Evolutionary conservation across 1,139 yeast species (phyloP), one percentile per base, ranked within the genome.

Genomic region (Kazachstania sp.): DNA sequence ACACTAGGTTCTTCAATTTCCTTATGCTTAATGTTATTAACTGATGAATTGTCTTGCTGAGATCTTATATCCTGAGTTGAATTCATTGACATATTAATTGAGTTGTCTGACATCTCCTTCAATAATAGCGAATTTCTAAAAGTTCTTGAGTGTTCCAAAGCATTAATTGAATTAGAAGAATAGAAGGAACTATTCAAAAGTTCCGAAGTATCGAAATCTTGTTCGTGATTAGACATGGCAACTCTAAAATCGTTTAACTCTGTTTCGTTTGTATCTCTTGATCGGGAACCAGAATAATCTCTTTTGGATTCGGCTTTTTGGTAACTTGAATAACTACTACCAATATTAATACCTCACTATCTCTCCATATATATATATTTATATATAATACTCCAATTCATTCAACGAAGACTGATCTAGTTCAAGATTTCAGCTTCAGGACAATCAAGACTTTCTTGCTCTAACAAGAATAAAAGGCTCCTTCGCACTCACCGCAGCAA

Each of bases 91-190:
- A 34, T 19, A 34, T 31, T 45, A 12, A 56, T 38, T 41, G 57
- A 55, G 11, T 49, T 51, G 32, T 56, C 61, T 11, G 58, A 55
- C 30, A 56, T 41, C 26, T 57, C 62, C 36, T 51, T 52, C 31
- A 74, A 50, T 68, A 71, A 51, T 77, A 69, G 41, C 2, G 54
- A 51, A 36, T 51, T 49, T 46, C 54, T 41, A 35, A 78, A 63
- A 45, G 69, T 72, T 36, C 68, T 60, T 6, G 76, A 73, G 56
- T 78, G 83, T 43, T 68, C 71, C 18, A 55, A 52, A 30, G 64
- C 61, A 42, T 65, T 60, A 9, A 59, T 48, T 15, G 56, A 54
- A 35, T 57, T 58, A 30, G 69, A 60, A 44, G 66, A 61, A 37
- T 68, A 65, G 52, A 59, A 60, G 6, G 54, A 48, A 11, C 51